Evolutionary conservation across 805 yeast species (phyloP), one percentile per base, ranked within the genome.

Genomic region (Nakazawaea siamensis): DNA sequence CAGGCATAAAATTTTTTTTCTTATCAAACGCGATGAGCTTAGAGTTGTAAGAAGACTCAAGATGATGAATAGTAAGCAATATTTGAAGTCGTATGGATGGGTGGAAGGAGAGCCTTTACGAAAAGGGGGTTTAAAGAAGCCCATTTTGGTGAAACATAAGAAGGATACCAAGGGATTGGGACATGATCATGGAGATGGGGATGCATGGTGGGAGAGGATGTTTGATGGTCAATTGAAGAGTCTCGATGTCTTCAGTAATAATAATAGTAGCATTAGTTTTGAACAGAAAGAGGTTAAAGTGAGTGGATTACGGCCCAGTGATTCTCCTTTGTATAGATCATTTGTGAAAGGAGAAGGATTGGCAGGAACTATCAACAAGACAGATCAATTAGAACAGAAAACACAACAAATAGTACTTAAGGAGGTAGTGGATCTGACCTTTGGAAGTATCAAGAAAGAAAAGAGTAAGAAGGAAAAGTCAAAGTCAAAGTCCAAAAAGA

Each of bases 171-270:
- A 86, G 51, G 98, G 98, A 8, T 66, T 90, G 18, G 98, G 98
- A 0, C 80, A 81, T 51, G 77, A 73, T 18, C 60, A 65, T 31
- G 79, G 76, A 34, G 92, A 85, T 45, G 72, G 78, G 12, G 95
- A 84, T 44, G 80, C 85, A 30, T 90, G 98, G 98, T 90, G 98
- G 98, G 98, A 90, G 46, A 70, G 84, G 43, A 65, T 90, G 29
- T 92, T 92, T 60, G 97, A 90, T 56, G 96, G 96, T 2, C 96
- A 87, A 45, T 66, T 90, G 43, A 84, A 85, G 50, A 71, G 75
- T 7, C 54, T 92, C 33, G 86, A 83, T 39, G 84, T 85, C 41
- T 41, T 37, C 16, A 30, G 45, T 10, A 42, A 24, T 2, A 35
- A 51, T 2, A 40, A 31, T 3, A 51, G 49, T 4, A 62, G 62